Conservation (phyloP, 768 basidiomycete genomes). For the Mrakia gelida region DNA sequence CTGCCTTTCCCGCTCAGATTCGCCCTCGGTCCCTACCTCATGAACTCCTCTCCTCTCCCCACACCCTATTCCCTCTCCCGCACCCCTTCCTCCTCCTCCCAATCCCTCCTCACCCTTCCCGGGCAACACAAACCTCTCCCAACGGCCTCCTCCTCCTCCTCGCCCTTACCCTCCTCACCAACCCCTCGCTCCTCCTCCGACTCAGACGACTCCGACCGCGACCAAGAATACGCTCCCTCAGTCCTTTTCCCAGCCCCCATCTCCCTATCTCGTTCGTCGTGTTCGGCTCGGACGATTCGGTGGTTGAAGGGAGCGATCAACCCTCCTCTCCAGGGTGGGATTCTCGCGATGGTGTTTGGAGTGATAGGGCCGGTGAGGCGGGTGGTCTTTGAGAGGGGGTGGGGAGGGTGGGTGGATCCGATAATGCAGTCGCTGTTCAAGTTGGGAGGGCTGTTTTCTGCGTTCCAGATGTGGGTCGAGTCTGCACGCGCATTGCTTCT, state of each 20-base stretch:
- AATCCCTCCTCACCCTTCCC: slow-evolving; percentile 4
- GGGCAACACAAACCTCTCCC: not conserved
- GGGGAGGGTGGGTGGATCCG: slow-evolving; percentile 37
- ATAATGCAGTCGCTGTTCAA: slow-evolving; percentile 33
- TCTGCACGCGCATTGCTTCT: too few species aligned
- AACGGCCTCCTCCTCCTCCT: not conserved
- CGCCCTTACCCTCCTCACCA: not conserved
- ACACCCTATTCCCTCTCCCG: not conserved
- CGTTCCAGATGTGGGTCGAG: slow-evolving; percentile 40
- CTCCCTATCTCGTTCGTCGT: not conserved
- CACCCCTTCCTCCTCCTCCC: not conserved
- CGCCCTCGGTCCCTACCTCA: slow-evolving; percentile 26
- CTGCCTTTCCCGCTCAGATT: not conserved
- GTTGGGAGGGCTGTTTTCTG: slow-evolving; percentile 42
- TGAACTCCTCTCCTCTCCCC: slow-evolving; percentile 5
- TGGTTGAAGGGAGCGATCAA: slow-evolving; percentile 34
- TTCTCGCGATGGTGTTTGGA: slow-evolving; percentile 40
- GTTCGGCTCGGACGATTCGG: not conserved
- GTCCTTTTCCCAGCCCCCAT: slow-evolving; percentile 17
- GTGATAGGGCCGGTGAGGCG: slow-evolving; percentile 38
- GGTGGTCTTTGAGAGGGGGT: slow-evolving; percentile 37
- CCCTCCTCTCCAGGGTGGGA: slow-evolving; percentile 42
- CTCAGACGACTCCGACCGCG: slow-evolving; percentile 3
- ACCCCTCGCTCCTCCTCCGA: not conserved
- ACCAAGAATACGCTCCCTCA: slow-evolving; percentile 36